Percentiles rank a stretch among this genome's conserved stretches.
Evolutionary conservation across 2,329 filamentous ascomycete genomes (phyloP).

Genomic region (Colletotrichum siamense): DNA sequence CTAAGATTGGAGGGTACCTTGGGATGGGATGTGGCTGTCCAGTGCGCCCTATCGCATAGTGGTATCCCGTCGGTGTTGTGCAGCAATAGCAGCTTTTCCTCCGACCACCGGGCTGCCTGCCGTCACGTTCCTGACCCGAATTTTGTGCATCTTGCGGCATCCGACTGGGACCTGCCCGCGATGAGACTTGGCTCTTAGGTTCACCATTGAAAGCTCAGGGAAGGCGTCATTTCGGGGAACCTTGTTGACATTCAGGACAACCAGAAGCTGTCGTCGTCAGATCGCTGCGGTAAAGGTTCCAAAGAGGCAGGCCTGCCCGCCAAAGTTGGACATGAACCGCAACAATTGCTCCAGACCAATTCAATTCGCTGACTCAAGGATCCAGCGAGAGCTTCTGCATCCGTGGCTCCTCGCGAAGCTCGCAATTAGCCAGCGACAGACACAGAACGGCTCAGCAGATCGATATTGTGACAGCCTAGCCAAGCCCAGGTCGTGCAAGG

Average conservation of each 20-base stretch:
- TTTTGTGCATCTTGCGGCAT: neutral
- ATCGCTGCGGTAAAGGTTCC: neutral
- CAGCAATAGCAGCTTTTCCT: neutral
- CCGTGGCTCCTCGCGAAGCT: neutral
- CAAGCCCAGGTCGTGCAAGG: neutral
- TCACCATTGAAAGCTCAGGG: slow-evolving; percentile 3
- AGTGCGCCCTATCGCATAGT: slow-evolving; percentile 3
- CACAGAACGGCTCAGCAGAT: neutral
- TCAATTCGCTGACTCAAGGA: neutral
- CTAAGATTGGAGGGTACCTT: neutral
- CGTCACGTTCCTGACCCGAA: slow-evolving; percentile 10
- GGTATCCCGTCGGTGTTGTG: neutral
- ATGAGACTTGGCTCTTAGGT: neutral
- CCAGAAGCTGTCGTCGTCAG: neutral
- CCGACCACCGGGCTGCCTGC: neutral
- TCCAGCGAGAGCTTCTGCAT: neutral
- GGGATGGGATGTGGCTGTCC: slow-evolving; percentile 1
- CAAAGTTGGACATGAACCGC: neutral
- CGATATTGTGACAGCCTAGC: neutral
- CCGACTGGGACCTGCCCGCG: slow-evolving; percentile 1
- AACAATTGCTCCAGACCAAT: neutral
- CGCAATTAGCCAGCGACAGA: neutral
- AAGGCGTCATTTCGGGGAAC: neutral
- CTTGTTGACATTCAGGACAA: neutral
- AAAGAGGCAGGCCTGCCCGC: neutral